These are phyloP conservation scores for Prunus yedoensis DNA, from an alignment of 331 rosid species.

Conservation along the genomic window DNA sequence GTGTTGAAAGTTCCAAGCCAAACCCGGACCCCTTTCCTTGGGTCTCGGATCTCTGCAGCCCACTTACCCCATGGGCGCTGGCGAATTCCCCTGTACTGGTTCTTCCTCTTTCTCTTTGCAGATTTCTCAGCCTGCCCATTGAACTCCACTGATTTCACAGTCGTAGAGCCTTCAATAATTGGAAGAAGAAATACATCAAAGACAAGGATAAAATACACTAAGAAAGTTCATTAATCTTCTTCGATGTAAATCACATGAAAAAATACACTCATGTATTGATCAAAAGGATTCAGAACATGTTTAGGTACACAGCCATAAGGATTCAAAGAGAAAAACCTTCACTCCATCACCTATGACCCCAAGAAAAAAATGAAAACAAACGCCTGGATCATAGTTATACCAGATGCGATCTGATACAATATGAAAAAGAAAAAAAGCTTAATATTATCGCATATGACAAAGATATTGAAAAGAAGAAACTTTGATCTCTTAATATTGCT, in stretches of 20 bases:
- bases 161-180: slow-evolving; percentile 37
- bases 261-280: not conserved
- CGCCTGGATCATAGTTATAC: not conserved
- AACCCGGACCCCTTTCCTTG: slow-evolving; percentile 95
- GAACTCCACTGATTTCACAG: slow-evolving; percentile 51
- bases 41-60: slow-evolving; percentile 99
- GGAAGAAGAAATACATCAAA: slow-evolving; percentile 1
- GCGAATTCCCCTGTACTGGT: slow-evolving; percentile 88
- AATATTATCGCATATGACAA: not conserved
- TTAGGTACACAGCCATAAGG: not conserved
- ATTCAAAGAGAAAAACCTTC: not conserved
- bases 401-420: not conserved
- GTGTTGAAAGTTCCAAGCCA: slow-evolving; percentile 99
- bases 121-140: slow-evolving; percentile 64
- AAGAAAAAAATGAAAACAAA: not conserved
- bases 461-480: not conserved
- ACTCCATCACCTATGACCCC: not conserved
- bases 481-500: not conserved
- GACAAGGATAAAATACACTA: not conserved
- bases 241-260: too few species aligned
- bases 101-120: slow-evolving; percentile 80
- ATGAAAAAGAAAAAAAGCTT: not conserved
- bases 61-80: slow-evolving; percentile 99
- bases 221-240: not conserved
- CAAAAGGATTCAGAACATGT: not conserved